Percentiles rank a stretch among this genome's conserved stretches.
phyloP scores from a whole-genome alignment of 228 moss, liverwort and hornwort genomes.

The Sphagnum fallax region DNA sequence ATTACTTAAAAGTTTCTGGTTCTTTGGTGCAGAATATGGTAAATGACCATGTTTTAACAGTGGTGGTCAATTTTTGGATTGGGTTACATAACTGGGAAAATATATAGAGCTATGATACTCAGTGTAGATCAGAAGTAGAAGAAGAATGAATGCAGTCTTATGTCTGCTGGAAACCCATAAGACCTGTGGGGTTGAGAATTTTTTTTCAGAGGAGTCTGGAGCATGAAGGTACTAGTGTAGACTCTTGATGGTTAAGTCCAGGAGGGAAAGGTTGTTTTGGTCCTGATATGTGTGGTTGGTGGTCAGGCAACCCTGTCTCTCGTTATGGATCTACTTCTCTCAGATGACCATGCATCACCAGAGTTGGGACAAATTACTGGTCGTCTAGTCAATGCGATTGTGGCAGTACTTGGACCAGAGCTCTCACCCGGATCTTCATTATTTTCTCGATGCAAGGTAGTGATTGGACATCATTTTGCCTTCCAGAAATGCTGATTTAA shows the following conservation, averaged over 20 bases:
- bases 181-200: no score
- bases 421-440: slow-evolving; percentile 90
- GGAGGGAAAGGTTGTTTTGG: no score
- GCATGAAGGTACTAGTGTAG: no score
- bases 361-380: slow-evolving; percentile 93
- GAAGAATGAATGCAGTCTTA: background rate
- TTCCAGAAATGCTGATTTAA: background rate
- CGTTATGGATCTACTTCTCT: slow-evolving; percentile 93
- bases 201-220: no score
- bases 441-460: slow-evolving; percentile 90
- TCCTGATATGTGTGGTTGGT: no score
- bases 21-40: no score
- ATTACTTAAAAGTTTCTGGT: background rate
- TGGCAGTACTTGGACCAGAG: slow-evolving; percentile 97
- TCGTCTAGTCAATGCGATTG: slow-evolving; percentile 91
- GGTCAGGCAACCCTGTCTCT: slow-evolving; percentile 72
- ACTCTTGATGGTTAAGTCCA: no score
- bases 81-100: no score
- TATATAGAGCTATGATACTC: background rate
- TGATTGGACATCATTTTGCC: background rate
- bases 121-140: background rate
- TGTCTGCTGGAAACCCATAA: no score
- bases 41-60: no score
- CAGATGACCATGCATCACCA: slow-evolving; percentile 74
- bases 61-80: no score